phyloP scores from a whole-genome alignment of 2,329 filamentous ascomycete species.

The Rugonectria rugulosa region DNA sequence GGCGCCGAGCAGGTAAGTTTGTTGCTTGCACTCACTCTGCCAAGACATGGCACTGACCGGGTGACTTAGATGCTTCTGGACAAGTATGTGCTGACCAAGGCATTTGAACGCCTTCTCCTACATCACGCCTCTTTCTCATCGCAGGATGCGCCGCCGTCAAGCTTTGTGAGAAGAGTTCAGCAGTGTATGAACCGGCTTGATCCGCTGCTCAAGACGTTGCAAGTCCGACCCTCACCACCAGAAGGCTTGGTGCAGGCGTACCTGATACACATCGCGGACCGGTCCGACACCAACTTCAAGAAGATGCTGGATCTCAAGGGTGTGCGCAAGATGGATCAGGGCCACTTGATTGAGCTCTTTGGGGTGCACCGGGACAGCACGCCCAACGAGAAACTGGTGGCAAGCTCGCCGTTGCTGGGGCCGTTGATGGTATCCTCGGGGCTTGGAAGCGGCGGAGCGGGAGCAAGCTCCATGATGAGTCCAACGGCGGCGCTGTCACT shows the following conservation, averaged over 20 bases:
- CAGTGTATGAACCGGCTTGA: conserved; percentile 87
- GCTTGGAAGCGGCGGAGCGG: conserved; percentile 47
- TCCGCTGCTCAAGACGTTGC: conserved; percentile 92
- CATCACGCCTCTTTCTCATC: conserved; percentile 60
- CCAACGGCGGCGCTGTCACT: conserved; percentile 50
- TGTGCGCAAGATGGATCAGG: conserved; percentile 83
- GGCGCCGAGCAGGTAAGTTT: conserved; percentile 82
- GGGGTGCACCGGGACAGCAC: conserved; percentile 78
- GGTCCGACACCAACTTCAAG: conserved; percentile 92
- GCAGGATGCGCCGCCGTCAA: conserved; percentile 54
- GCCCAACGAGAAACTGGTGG: conserved; percentile 73
- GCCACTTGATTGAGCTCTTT: conserved; percentile 86
- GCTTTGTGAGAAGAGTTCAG: conserved; percentile 87
- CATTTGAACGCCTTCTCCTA: conserved; percentile 74
- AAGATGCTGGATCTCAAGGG: conserved; percentile 97
- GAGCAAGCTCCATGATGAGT: conserved; percentile 46
- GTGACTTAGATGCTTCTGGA: conserved; percentile 84
- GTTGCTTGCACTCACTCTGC: background rate
- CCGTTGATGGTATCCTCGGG: conserved; percentile 63
- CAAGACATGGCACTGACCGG: conserved; percentile 31
- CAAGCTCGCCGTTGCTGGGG: conserved; percentile 74
- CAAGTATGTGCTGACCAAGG: conserved; percentile 87
- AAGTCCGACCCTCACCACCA: conserved; percentile 88
- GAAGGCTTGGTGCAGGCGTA: conserved; percentile 97
- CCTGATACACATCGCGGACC: conserved; percentile 94